These are phyloP conservation scores for Pyrenophora seminiperda DNA, from an alignment of 2,329 filamentous ascomycete genomes.

Conservation along the genomic window DNA sequence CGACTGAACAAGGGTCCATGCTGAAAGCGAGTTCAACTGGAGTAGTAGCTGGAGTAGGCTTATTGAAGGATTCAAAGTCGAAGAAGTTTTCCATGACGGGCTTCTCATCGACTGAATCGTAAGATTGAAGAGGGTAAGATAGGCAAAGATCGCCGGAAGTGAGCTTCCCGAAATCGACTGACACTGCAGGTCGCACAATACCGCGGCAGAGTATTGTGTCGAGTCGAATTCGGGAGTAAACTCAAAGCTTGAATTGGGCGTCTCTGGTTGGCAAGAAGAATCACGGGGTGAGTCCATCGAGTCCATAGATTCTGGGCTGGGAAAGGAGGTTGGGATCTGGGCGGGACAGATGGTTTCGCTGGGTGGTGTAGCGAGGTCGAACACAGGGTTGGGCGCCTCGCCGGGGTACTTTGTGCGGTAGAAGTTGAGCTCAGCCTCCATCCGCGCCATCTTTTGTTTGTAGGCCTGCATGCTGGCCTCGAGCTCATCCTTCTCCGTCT, in stretches of 20 bases:
- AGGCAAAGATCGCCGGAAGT: constrained; percentile 42
- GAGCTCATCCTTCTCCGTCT: constrained; percentile 65
- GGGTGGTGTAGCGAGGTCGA: constrained; percentile 32
- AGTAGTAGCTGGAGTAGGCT: constrained; percentile 27
- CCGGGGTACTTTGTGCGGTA: constrained; percentile 43
- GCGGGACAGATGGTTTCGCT: constrained; percentile 44
- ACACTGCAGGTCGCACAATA: constrained; percentile 99
- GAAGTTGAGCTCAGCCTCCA: constrained; percentile 55
- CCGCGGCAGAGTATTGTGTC: constrained; percentile 99
- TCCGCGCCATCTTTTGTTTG: constrained; percentile 54
- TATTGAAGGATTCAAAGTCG: constrained; percentile 50
- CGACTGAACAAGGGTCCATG: constrained; percentile 39
- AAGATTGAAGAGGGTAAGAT: constrained; percentile 45
- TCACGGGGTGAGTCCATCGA: constrained; percentile 48
- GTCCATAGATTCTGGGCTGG: constrained; percentile 47
- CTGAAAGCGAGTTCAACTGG: constrained; percentile 33
- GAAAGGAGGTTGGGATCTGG: constrained; percentile 41
- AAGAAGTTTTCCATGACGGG: constrained; percentile 43
- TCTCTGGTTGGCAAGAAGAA: constrained; percentile 47
- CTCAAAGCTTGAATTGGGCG: constrained; percentile 47
- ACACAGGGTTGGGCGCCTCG: constrained; percentile 29
- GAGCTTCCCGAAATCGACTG: constrained; percentile 67
- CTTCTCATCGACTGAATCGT: constrained; percentile 48
- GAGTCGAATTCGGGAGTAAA: constrained; percentile 71
- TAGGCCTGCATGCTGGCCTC: constrained; percentile 67